Percentiles rank a stretch among this genome's conserved stretches.
Conservation (phyloP, 208 protist species). For the Acanthamoeba castellanii region DNA sequence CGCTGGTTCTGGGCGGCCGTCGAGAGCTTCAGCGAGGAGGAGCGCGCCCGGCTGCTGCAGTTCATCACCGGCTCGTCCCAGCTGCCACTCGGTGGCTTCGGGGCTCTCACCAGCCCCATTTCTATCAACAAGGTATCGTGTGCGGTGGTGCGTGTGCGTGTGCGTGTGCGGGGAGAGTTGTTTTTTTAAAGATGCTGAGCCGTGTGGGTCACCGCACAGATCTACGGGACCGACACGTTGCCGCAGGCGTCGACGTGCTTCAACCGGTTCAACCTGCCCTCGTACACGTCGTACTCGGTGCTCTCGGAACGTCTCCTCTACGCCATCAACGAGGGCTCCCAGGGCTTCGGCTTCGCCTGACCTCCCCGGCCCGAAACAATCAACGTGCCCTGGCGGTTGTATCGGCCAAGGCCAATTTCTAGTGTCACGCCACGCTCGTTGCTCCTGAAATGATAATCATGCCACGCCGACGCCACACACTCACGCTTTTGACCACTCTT, state of each 20-base stretch:
- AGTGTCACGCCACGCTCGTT: no score
- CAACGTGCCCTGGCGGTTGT: no score
- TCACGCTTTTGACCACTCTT: no score
- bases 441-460: no score
- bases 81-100: constrained; percentile 85
- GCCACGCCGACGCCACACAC: no score
- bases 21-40: constrained; percentile 79
- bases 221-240: constrained; percentile 51
- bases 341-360: constrained; percentile 86
- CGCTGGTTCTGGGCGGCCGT: constrained; percentile 85
- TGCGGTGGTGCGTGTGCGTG: neutral
- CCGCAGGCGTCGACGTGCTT: constrained; percentile 87
- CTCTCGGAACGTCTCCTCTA: constrained; percentile 80
- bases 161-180: neutral
- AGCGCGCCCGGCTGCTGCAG: constrained; percentile 82
- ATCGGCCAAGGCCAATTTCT: no score
- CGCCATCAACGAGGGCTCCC: constrained; percentile 83
- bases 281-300: constrained; percentile 78
- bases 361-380: no score
- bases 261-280: constrained; percentile 86
- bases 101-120: constrained; percentile 50
- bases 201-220: constrained; percentile 71
- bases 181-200: no score
- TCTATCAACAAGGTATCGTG: constrained; percentile 34
- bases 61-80: constrained; percentile 87